phyloP scores from a whole-genome alignment of 2,329 filamentous ascomycete species.

The Hansfordia pulvinata region DNA sequence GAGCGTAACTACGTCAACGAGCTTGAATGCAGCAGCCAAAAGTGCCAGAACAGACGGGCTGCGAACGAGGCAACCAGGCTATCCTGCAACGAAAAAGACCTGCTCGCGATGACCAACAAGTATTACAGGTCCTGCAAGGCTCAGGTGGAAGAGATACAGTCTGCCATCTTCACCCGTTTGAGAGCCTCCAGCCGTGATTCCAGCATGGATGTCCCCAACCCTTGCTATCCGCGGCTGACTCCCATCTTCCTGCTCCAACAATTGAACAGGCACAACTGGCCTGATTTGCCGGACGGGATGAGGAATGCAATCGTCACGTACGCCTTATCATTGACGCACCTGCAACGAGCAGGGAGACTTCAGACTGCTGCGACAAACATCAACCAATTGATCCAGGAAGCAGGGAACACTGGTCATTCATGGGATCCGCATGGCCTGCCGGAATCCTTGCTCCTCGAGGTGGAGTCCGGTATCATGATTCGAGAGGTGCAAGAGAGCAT shows the following conservation, averaged over 20 bases:
- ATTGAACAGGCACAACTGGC: slow-evolving; percentile 15
- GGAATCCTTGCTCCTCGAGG: slow-evolving; percentile 50
- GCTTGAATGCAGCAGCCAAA: background rate
- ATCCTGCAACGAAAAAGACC: too few species aligned
- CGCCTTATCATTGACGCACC: slow-evolving; percentile 21
- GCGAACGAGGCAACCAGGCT: background rate
- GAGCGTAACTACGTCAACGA: background rate
- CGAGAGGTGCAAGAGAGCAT: slow-evolving; percentile 45
- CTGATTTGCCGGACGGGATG: slow-evolving; percentile 17
- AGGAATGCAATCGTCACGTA: slow-evolving; percentile 21
- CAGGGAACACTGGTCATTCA: slow-evolving; percentile 35
- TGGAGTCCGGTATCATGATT: slow-evolving; percentile 49
- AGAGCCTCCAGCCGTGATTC: too few species aligned
- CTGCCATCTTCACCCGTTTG: too few species aligned
- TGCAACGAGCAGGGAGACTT: slow-evolving; percentile 29
- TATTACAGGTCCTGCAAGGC: too few species aligned
- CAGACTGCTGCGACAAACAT: slow-evolving; percentile 9
- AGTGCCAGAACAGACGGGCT: background rate
- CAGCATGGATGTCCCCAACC: too few species aligned
- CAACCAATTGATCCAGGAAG: slow-evolving; percentile 24
- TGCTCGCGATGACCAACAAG: too few species aligned
- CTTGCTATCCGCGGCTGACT: slow-evolving; percentile 18
- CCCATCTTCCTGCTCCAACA: slow-evolving; percentile 20
- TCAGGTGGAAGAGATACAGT: too few species aligned
- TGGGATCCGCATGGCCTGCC: slow-evolving; percentile 39